Evolutionary conservation across 1,284 basidiomycete species (phyloP), one percentile per base, ranked within the genome.

Genomic region (Tetrapyrgos nigripes): DNA sequence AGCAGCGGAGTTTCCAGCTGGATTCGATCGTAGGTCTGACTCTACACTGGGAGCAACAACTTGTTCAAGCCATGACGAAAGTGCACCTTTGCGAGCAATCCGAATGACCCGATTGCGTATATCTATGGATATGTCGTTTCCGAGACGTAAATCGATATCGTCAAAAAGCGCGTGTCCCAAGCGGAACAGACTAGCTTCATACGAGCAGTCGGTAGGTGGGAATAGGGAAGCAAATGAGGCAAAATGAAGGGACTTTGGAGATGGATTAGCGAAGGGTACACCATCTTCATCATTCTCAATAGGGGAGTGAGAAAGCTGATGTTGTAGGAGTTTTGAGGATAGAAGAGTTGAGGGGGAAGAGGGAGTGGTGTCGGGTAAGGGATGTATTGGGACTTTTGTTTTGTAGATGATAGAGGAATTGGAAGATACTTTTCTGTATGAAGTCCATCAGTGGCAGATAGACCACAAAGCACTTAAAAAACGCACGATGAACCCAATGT

Each of bases 161-260:
- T 99, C 97, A 69, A 98, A 99, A 0, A 99, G 81, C 0, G 94
- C 94, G n/a, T 86, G 84, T 5, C 94, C 95, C 0, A 99, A 85
- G 24, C 91, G 87, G 81, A 96, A 98, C 26, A 98, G 72, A 13
- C 83, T 85, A 1, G 94, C 91, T 68, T 93, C 91, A 64, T 87
- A 86, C 0, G 91, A 88, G 17, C 83, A 81, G 68, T 97, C 92
- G 43, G 86, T 86, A 23, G 85, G 69, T 10, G 91, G 83, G 71
- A 95, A 97, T 17, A 92, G 78, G 2, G 83, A 74, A 2, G 86
- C 81, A 68, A 97, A 95, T 28, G 94, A 89, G 9, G 84, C 81
- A 74, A 98, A 99, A 44, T 88, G 84, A 24, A 97, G 84, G 5
- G 78, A 70, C 3, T 76, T 67, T 47, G 81, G 27, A 40, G 68